Base-by-base conservation (phyloP, 352 stramenopile species). In the Phytophthora meadii region DNA sequence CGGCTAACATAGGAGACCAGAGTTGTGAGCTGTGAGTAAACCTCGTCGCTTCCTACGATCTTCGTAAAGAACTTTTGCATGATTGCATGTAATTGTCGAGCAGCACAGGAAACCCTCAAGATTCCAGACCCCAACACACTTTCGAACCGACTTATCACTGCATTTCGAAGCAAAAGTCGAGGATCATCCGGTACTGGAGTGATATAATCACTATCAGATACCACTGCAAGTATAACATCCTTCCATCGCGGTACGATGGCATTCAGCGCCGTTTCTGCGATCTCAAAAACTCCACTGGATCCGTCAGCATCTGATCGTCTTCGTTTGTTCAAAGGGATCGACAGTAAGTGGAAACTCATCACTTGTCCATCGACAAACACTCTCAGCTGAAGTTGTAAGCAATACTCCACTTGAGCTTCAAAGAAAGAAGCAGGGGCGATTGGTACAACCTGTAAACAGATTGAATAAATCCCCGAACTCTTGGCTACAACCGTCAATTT, bases 21-120 rank as follows among this genome's bases (percentile, higher is more conserved):
- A 3, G 51, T 30, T 17, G 67, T 72, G 39, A 75, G 55, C 2
- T 48, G 64, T 4, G 62, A 62, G 42, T 72, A 72, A 19, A 68
- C 10, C 2, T 60, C 67, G 15, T 68, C 61, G 15, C 46, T 40
- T 11, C 67, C 55, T 9, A 68, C 11, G 7, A 75, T 52, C 8
- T 49, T 62, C 10, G 8, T 57, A n/a, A 75, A 68, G 12, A 75
- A 70, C 25, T 40, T 72, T 28, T 75, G 50, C 61, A 75, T 49
- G 1, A 65, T 24, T 5, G 41, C 42, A 25, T 72, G 61, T 10
- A 75, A 40, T 40, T 72, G 67, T 41, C 41, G 39, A 24, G 51
- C 55, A 54, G 61, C 55, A n/a, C 50, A 61, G 34, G 55, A 68
- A 14, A 72, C 50, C 22, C 47, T 40, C 9, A 75, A 60, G 32